Evolutionary conservation across 495 filamentous ascomycete genomes (phyloP).

Genomic region (Xylaria curta): DNA sequence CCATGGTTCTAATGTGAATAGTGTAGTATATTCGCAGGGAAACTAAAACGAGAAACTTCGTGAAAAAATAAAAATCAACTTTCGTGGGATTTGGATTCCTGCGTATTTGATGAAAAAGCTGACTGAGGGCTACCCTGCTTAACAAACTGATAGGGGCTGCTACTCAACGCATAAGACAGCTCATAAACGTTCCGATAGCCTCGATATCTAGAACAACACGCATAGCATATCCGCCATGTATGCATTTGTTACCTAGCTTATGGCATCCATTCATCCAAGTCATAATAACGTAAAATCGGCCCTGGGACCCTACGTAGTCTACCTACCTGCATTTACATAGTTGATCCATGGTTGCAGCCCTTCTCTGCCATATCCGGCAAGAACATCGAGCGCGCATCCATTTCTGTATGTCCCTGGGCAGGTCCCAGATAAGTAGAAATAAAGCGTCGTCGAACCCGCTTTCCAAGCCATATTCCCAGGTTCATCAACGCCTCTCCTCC

Average conservation of each 20-base stretch:
- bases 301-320: not conserved
- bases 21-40: not conserved
- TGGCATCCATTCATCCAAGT: not conserved
- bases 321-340: not conserved
- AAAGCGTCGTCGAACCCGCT: not conserved
- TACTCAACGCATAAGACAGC: too few relatives aligned
- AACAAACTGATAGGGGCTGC: too few relatives aligned
- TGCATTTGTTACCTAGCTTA: not conserved
- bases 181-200: not conserved
- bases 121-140: too few relatives aligned
- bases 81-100: not conserved
- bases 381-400: not conserved
- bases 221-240: not conserved
- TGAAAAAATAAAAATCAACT: too few relatives aligned
- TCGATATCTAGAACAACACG: not conserved
- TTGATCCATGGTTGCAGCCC: too few relatives aligned
- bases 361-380: not conserved
- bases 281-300: conserved; percentile 12
- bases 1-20: not conserved
- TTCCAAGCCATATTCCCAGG: not conserved
- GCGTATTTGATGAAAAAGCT: too few relatives aligned
- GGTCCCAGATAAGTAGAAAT: not conserved
- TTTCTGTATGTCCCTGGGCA: not conserved
- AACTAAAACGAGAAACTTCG: not conserved
- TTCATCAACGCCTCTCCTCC: not conserved